Evolutionary conservation across 2,329 filamentous ascomycete species (phyloP).

Genomic region (Ambrosiella beaveri): DNA sequence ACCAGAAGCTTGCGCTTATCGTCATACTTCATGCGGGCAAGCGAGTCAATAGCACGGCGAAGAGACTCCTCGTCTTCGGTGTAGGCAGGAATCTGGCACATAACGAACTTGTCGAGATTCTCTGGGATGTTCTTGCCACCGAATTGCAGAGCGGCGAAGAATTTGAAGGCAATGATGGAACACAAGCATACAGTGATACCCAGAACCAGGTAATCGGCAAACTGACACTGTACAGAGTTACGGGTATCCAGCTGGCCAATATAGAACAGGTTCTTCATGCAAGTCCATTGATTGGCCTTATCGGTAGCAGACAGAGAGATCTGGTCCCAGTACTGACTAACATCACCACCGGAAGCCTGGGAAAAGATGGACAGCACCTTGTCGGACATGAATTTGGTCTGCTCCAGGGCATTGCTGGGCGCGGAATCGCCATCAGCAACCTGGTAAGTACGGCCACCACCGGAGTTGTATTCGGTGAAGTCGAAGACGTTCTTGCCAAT

Average conservation of each 20-base stretch:
- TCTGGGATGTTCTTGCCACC: slow-evolving; percentile 80
- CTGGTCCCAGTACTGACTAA: slow-evolving; percentile 67
- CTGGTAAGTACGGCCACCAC: slow-evolving; percentile 51
- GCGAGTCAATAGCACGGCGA: slow-evolving; percentile 90
- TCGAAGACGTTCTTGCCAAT: slow-evolving; percentile 74
- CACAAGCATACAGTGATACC: slow-evolving; percentile 68
- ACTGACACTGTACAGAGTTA: slow-evolving; percentile 68
- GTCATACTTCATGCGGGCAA: slow-evolving; percentile 88
- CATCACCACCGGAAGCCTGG: slow-evolving; percentile 55
- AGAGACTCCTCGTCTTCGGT: slow-evolving; percentile 97
- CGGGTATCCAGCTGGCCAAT: slow-evolving; percentile 82
- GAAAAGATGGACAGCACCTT: slow-evolving; percentile 63
- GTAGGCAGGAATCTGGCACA: slow-evolving; percentile 93
- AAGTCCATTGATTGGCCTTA: slow-evolving; percentile 56
- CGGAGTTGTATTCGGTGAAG: slow-evolving; percentile 57
- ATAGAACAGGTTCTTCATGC: slow-evolving; percentile 88
- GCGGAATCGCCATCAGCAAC: slow-evolving; percentile 34
- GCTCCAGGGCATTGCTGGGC: slow-evolving; percentile 28
- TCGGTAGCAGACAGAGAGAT: slow-evolving; percentile 40
- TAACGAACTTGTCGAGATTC: slow-evolving; percentile 95
- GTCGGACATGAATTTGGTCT: slow-evolving; percentile 66
- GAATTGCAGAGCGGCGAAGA: slow-evolving; percentile 90
- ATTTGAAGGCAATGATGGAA: slow-evolving; percentile 82
- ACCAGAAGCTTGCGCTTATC: slow-evolving; percentile 94
- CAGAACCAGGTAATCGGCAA: slow-evolving; percentile 77